Evolutionary conservation across 148 eudicot species (phyloP).

Genomic region (Fagopyrum esculentum): DNA sequence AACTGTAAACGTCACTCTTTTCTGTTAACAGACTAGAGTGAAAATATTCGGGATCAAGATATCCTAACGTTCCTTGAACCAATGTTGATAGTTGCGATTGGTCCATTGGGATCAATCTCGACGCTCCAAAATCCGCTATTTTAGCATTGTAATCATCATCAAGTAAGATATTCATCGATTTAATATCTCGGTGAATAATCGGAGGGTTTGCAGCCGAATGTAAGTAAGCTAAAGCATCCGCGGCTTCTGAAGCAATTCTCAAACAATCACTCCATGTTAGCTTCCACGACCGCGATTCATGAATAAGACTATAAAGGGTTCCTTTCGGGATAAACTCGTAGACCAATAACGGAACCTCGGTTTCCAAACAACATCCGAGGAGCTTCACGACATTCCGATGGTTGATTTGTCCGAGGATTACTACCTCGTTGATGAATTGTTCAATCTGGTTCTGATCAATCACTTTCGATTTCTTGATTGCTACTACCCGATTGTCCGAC

Average conservation of each 20-base stretch:
- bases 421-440: slow-evolving; percentile 8
- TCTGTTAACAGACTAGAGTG: slow-evolving; percentile 4
- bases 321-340: slow-evolving; percentile 13
- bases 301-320: neutral
- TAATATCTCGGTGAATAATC: slow-evolving; percentile 10
- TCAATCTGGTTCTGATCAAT: slow-evolving; percentile 18
- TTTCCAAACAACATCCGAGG: slow-evolving; percentile 9
- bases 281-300: neutral
- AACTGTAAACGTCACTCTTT: slow-evolving; percentile 12
- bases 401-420: neutral
- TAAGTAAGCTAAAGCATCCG: slow-evolving; percentile 7
- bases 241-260: neutral
- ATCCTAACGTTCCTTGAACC: slow-evolving; percentile 12
- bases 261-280: slow-evolving; percentile 6
- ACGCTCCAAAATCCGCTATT: slow-evolving; percentile 15
- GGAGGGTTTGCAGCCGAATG: slow-evolving; percentile 9
- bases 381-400: slow-evolving; percentile 6
- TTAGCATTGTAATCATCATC: slow-evolving; percentile 3
- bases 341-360: slow-evolving; percentile 1
- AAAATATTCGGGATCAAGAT: slow-evolving; percentile 15
- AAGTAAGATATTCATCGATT: slow-evolving; percentile 9
- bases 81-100: slow-evolving; percentile 3
- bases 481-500: slow-evolving; percentile 7
- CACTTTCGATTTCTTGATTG: slow-evolving; percentile 19
- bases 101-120: slow-evolving; percentile 7